A percentile compares a stretch with the other conserved stretches of the same genome.
phyloP scores from a whole-genome alignment of 75 land plant genomes.

The Picea glauca region DNA sequence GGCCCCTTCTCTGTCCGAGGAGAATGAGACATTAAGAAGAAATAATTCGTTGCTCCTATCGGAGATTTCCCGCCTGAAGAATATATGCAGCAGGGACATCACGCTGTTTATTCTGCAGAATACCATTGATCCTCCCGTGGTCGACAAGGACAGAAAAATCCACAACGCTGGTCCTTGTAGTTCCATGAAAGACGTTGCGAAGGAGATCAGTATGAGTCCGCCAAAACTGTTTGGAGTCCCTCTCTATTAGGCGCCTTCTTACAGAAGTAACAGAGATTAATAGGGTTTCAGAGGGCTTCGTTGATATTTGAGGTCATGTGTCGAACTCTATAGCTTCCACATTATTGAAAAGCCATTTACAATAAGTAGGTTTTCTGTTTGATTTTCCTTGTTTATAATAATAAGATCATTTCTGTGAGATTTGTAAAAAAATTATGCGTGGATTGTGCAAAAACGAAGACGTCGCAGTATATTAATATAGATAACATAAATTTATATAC shows the following conservation, averaged over 20 bases:
- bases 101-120: background rate
- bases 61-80: conserved; percentile 72
- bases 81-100: conserved; percentile 56
- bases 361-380: too few species aligned
- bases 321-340: too few species aligned
- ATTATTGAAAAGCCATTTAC: too few species aligned
- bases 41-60: conserved; percentile 73
- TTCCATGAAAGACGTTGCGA: conserved; percentile 2
- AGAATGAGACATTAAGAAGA: conserved; percentile 77
- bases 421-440: too few species aligned
- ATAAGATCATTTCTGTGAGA: too few species aligned
- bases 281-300: too few species aligned
- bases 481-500: too few species aligned
- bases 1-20: conserved; percentile 56
- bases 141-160: conserved; percentile 3
- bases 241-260: conserved; percentile 7
- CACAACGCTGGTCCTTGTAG: background rate
- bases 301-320: too few species aligned
- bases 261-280: too few species aligned
- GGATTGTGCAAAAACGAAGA: too few species aligned
- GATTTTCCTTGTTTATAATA: too few species aligned
- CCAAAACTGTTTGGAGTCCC: conserved; percentile 64
- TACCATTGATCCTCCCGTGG: background rate
- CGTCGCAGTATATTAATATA: too few species aligned
- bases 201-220: background rate